A percentile compares a stretch with the other conserved stretches of the same genome.
Evolutionary conservation across 371 early-diverging fungal genomes (phyloP).

Genomic region (Apophysomyces trapeziformis): DNA sequence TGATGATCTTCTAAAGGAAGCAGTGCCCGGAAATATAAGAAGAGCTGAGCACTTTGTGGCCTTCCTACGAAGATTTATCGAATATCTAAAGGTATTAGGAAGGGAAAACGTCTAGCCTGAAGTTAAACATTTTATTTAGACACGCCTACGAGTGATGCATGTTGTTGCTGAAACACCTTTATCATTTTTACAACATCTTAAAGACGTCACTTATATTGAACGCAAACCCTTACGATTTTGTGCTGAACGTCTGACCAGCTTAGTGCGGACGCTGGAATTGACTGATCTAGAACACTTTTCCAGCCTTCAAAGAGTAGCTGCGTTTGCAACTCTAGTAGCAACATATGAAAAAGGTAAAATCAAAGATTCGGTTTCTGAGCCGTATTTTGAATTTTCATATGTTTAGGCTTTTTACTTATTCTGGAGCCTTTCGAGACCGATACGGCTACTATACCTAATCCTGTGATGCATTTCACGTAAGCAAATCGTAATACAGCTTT

Average conservation of each 20-base stretch:
- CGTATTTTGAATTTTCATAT: background rate
- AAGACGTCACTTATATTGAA: conserved; percentile 94
- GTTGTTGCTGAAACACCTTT: conserved; percentile 96
- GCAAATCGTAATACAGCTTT: conserved; percentile 10
- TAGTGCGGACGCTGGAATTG: conserved; percentile 91
- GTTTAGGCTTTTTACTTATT: conserved; percentile 89
- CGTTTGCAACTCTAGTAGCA: conserved; percentile 95
- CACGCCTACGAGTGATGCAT: conserved; percentile 96
- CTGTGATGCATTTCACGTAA: conserved; percentile 88
- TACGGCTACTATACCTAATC: conserved; percentile 92
- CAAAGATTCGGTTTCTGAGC: background rate
- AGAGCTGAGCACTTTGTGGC: conserved; percentile 98
- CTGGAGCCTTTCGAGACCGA: conserved; percentile 99
- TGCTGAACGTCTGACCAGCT: conserved; percentile 89
- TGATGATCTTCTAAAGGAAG: conserved; percentile 91
- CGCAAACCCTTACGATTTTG: conserved; percentile 93
- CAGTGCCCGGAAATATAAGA: conserved; percentile 98
- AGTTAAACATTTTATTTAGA: conserved; percentile 50
- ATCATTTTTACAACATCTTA: conserved; percentile 92
- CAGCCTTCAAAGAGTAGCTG: conserved; percentile 87
- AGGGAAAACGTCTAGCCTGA: background rate
- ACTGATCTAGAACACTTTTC: conserved; percentile 89
- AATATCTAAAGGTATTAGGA: conserved; percentile 90
- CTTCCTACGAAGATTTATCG: conserved; percentile 95
- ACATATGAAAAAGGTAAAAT: conserved; percentile 91